phyloP scores from a whole-genome alignment of 208 protist species.

The Endotrypanum monterogeii region DNA sequence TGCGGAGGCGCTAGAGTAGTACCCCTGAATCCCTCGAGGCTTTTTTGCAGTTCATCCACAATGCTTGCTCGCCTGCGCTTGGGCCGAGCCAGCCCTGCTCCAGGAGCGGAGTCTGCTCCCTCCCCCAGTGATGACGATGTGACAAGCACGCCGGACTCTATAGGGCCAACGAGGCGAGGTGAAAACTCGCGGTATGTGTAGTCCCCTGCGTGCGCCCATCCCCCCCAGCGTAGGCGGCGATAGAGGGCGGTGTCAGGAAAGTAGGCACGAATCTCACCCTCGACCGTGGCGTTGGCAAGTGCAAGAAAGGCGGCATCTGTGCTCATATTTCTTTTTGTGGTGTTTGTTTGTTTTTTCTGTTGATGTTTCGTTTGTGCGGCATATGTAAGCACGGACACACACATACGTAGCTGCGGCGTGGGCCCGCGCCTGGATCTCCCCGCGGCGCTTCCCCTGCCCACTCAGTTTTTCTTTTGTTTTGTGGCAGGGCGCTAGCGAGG shows the following conservation, averaged over 20 bases:
- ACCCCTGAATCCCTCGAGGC: neutral
- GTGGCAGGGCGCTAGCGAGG: neutral
- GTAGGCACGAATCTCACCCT: slow-evolving; percentile 46
- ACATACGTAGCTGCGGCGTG: neutral
- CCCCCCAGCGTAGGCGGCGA: slow-evolving; percentile 25
- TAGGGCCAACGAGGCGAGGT: neutral
- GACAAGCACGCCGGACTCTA: neutral
- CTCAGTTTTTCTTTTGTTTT: neutral
- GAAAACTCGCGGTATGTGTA: slow-evolving; percentile 15
- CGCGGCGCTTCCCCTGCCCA: too few relatives aligned
- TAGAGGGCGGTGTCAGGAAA: slow-evolving; percentile 60
- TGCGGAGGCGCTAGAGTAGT: neutral
- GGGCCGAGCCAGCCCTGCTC: neutral
- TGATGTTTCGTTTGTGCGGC: neutral
- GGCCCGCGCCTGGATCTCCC: neutral
- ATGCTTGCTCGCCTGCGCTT: slow-evolving; percentile 21
- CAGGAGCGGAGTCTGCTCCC: neutral
- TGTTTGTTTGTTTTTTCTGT: neutral
- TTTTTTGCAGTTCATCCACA: slow-evolving; percentile 18
- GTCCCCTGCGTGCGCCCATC: neutral
- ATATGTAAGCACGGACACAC: neutral
- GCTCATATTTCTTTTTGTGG: neutral
- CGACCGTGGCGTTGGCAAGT: slow-evolving; percentile 24
- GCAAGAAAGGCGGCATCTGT: neutral
- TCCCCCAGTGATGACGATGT: neutral